Evolutionary conservation across 192 early-diverging fungal genomes (phyloP).

Genomic region (Lobulomyces angularis): DNA sequence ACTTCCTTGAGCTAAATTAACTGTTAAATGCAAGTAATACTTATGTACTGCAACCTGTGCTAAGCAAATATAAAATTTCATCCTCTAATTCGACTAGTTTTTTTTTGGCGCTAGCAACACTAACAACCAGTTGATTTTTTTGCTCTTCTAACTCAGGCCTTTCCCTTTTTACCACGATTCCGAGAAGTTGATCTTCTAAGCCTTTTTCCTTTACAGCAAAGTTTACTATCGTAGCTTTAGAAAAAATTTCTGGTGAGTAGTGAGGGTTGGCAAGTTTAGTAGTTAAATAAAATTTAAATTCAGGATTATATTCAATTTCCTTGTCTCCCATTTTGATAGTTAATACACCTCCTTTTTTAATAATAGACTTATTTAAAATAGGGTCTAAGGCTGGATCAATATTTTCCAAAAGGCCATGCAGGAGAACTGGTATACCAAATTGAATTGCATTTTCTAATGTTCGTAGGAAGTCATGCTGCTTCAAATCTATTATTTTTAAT

Average conservation of each 20-base stretch:
- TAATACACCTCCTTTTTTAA: slow-evolving; percentile 39
- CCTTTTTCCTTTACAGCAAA: slow-evolving; percentile 53
- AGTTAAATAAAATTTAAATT: slow-evolving; percentile 47
- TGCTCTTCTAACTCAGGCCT: slow-evolving; percentile 51
- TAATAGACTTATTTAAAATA: slow-evolving; percentile 42
- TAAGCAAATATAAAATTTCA: slow-evolving; percentile 45
- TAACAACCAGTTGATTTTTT: slow-evolving; percentile 41
- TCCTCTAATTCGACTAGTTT: slow-evolving; percentile 50
- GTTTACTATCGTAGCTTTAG: slow-evolving; percentile 51
- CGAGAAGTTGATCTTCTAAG: slow-evolving; percentile 47
- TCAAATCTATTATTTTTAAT: slow-evolving; percentile 47
- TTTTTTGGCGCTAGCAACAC: slow-evolving; percentile 42
- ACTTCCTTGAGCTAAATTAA: slow-evolving; percentile 53
- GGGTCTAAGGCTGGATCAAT: slow-evolving; percentile 47
- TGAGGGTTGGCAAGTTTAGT: slow-evolving; percentile 48
- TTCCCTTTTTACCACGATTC: slow-evolving; percentile 42
- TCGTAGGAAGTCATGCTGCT: slow-evolving; percentile 38
- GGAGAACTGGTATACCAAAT: slow-evolving; percentile 39
- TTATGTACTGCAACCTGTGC: too few species aligned
- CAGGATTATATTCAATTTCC: slow-evolving; percentile 50
- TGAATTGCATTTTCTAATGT: slow-evolving; percentile 46
- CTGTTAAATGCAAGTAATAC: too few species aligned
- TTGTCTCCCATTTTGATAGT: slow-evolving; percentile 47
- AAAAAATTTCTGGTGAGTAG: slow-evolving; percentile 48
- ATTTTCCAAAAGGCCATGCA: slow-evolving; percentile 38